Conservation (phyloP, 257 asterid genomes). For the Solanum paucissectum region DNA sequence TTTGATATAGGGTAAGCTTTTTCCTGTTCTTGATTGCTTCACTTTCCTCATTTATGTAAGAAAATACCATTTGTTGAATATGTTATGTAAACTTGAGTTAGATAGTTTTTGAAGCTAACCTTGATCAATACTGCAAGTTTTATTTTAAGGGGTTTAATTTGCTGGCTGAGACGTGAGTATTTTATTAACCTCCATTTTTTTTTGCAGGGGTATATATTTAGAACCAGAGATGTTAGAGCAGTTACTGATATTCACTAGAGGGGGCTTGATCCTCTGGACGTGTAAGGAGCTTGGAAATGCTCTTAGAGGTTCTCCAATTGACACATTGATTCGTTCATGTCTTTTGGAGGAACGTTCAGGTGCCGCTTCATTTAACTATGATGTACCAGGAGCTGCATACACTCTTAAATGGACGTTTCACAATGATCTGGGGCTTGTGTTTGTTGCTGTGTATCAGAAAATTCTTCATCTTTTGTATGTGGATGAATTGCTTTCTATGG, state of each 20-base stretch:
- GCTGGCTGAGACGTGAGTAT: background rate
- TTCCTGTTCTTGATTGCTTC: background rate
- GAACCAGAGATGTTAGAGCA: constrained; percentile 68
- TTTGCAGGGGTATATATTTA: background rate
- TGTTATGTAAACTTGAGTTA: background rate
- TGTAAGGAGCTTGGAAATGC: constrained; percentile 93
- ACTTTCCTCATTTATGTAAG: background rate
- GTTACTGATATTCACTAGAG: constrained; percentile 82
- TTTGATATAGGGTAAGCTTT: background rate
- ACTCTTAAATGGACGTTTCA: constrained; percentile 96
- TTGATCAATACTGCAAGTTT: background rate
- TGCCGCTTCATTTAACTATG: constrained; percentile 72
- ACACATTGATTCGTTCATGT: constrained; percentile 84
- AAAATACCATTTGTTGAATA: background rate
- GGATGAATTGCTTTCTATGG: constrained; percentile 85
- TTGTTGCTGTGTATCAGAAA: constrained; percentile 91
- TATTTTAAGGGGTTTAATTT: background rate
- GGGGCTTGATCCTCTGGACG: constrained; percentile 97
- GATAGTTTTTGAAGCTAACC: background rate
- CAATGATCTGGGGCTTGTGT: constrained; percentile 90
- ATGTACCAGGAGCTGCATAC: constrained; percentile 83
- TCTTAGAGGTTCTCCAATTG: constrained; percentile 89
- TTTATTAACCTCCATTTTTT: background rate
- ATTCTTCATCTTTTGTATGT: constrained; percentile 89
- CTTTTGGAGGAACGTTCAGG: constrained; percentile 97